phyloP scores from a whole-genome alignment of 768 basidiomycete genomes.

The Suillus luteus region DNA sequence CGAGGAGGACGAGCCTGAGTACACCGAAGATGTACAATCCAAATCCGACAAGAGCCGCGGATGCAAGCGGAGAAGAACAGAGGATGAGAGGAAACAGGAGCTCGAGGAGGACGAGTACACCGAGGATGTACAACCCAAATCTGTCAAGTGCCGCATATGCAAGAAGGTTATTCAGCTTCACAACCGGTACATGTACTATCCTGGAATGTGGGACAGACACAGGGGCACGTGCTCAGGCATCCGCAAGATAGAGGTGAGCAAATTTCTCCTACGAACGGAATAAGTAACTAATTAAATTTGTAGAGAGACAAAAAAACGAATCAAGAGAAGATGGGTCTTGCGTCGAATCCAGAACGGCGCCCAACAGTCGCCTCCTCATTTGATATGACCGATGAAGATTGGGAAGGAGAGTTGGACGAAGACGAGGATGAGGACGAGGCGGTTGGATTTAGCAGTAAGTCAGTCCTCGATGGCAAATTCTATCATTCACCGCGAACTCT shows the following conservation, averaged over 20 bases:
- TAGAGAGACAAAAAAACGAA: background rate
- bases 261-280: background rate
- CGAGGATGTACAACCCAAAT: conserved; percentile 18
- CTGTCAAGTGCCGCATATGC: conserved; percentile 32
- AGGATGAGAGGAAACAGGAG: conserved; percentile 28
- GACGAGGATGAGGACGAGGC: background rate
- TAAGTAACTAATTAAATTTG: background rate
- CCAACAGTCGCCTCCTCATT: conserved; percentile 6
- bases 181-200: conserved; percentile 36
- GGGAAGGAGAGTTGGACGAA: conserved; percentile 21
- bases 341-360: background rate
- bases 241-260: background rate
- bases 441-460: background rate
- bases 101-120: conserved; percentile 34
- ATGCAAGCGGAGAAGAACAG: conserved; percentile 30
- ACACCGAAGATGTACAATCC: conserved; percentile 7
- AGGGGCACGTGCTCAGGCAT: conserved; percentile 13
- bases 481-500: background rate
- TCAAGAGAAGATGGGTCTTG: background rate
- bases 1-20: conserved; percentile 34
- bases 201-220: conserved; percentile 38
- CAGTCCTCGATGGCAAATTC: background rate
- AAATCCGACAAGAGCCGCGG: conserved; percentile 32
- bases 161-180: conserved; percentile 35
- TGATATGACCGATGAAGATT: background rate